These are phyloP conservation scores for Trametes sp. DNA, from an alignment of 1,284 basidiomycete species.

Conservation along the genomic window DNA sequence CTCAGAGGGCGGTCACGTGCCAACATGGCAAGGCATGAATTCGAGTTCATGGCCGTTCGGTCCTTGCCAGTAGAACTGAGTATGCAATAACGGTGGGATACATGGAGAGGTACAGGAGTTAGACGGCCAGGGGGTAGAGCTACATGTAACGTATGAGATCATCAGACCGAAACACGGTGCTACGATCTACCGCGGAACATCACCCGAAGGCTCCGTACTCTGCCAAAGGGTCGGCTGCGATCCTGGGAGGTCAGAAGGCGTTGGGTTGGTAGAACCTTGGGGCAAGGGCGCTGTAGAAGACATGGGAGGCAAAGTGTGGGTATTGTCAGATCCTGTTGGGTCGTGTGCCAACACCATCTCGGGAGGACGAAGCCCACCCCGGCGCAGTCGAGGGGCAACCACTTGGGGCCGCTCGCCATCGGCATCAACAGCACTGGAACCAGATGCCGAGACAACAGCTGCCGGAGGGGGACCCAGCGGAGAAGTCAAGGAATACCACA, in stretches of 20 bases:
- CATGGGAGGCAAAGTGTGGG: background rate
- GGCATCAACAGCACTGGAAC: conserved; percentile 25
- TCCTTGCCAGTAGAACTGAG: too few relatives aligned
- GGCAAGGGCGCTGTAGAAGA: background rate
- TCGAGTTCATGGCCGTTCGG: background rate
- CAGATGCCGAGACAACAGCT: conserved; percentile 1
- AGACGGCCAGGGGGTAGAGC: background rate
- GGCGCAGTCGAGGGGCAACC: conserved; percentile 57
- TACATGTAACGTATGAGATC: background rate
- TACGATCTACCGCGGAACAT: background rate
- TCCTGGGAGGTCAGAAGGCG: background rate
- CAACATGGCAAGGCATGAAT: background rate
- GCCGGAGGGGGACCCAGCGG: conserved; percentile 12
- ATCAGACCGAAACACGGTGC: background rate
- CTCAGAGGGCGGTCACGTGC: too few relatives aligned
- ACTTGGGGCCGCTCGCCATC: conserved; percentile 28
- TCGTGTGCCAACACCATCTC: conserved; percentile 54
- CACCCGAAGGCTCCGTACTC: background rate
- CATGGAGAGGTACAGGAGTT: background rate
- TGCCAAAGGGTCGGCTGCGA: background rate
- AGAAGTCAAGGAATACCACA: conserved; percentile 38
- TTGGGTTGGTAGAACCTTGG: background rate
- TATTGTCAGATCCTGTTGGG: background rate
- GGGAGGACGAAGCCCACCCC: conserved; percentile 65
- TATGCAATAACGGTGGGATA: background rate